A percentile compares a stretch with the other conserved stretches of the same genome.
Evolutionary conservation across 2,329 filamentous ascomycete species (phyloP).

Genomic region (Fusarium cicatricum): DNA sequence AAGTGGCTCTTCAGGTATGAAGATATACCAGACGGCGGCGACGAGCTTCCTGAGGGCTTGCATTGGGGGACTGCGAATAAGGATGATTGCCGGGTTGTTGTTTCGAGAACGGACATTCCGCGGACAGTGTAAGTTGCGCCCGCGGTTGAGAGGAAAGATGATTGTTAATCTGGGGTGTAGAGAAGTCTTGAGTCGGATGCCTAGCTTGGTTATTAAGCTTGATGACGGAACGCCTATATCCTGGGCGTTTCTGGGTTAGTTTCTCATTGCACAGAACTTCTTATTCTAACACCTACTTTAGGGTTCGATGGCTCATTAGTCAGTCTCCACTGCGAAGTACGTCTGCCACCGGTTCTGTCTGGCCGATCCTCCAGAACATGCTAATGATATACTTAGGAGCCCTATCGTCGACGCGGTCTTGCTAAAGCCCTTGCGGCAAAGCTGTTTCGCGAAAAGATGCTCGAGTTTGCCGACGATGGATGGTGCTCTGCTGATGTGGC

Average conservation of each 20-base stretch:
- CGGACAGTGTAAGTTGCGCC: constrained; percentile 54
- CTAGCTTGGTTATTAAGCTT: constrained; percentile 57
- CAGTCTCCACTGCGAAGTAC: constrained; percentile 66
- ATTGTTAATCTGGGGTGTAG: constrained; percentile 35
- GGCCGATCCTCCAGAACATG: not conserved
- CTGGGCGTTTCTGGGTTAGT: constrained; percentile 67
- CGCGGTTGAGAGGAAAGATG: not conserved
- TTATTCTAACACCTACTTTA: constrained; percentile 17
- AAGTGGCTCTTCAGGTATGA: constrained; percentile 67
- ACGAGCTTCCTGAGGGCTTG: constrained; percentile 56
- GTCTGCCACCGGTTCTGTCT: not conserved
- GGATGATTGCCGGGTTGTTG: constrained; percentile 65
- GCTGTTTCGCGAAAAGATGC: constrained; percentile 61
- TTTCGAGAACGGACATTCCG: constrained; percentile 63
- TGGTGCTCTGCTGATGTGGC: constrained; percentile 72
- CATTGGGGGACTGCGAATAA: constrained; percentile 61
- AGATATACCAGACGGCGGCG: constrained; percentile 50
- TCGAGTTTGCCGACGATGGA: constrained; percentile 56
- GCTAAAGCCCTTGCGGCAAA: constrained; percentile 68
- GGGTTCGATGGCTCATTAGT: constrained; percentile 69
- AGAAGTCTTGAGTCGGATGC: constrained; percentile 54
- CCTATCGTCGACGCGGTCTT: constrained; percentile 67
- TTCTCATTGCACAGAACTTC: no score
- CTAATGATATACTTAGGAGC: constrained; percentile 46
- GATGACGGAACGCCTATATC: constrained; percentile 61